Percentiles rank a stretch among this genome's conserved stretches.
phyloP scores from a whole-genome alignment of 106 monocot species.

The Acorus calamus region DNA sequence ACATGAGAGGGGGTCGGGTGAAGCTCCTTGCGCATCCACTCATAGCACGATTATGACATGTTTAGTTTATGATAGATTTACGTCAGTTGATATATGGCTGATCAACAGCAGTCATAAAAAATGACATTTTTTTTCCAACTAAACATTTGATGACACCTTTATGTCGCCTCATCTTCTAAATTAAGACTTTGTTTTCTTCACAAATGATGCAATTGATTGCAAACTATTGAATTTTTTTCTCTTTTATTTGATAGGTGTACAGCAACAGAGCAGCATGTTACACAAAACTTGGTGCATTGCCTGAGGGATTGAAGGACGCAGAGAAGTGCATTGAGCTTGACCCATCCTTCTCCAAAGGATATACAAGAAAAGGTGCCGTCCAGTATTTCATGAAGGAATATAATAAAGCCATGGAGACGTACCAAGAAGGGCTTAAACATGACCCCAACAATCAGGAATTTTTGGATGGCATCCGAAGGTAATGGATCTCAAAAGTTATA shows the following conservation, averaged over 20 bases:
- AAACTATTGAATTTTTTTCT: not conserved
- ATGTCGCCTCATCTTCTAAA: too few relatives aligned
- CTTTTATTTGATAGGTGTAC: conserved; percentile 42
- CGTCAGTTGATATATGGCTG: too few relatives aligned
- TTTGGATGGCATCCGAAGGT: conserved; percentile 77
- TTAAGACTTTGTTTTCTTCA: too few relatives aligned
- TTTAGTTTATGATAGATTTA: too few relatives aligned
- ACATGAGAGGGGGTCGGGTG: too few relatives aligned
- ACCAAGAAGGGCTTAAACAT: conserved; percentile 81
- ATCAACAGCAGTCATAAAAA: too few relatives aligned
- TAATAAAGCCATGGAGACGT: conserved; percentile 93
- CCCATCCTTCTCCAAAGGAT: conserved; percentile 79
- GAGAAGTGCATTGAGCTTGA: conserved; percentile 98
- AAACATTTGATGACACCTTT: too few relatives aligned
- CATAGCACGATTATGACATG: too few relatives aligned
- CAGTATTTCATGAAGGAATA: conserved; percentile 98
- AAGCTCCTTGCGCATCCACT: too few relatives aligned
- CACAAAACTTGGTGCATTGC: conserved; percentile 79
- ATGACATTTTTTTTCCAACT: too few relatives aligned
- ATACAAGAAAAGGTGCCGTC: conserved; percentile 82
- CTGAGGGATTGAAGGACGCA: conserved; percentile 89
- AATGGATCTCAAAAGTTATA: not conserved
- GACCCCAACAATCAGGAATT: conserved; percentile 77
- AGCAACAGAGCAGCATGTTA: conserved; percentile 98
- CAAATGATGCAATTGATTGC: too few relatives aligned